A percentile compares a stretch with the other conserved stretches of the same genome.
Evolutionary conservation across 2,329 filamentous ascomycete species (phyloP).

Genomic region (Venturia oleaginea): DNA sequence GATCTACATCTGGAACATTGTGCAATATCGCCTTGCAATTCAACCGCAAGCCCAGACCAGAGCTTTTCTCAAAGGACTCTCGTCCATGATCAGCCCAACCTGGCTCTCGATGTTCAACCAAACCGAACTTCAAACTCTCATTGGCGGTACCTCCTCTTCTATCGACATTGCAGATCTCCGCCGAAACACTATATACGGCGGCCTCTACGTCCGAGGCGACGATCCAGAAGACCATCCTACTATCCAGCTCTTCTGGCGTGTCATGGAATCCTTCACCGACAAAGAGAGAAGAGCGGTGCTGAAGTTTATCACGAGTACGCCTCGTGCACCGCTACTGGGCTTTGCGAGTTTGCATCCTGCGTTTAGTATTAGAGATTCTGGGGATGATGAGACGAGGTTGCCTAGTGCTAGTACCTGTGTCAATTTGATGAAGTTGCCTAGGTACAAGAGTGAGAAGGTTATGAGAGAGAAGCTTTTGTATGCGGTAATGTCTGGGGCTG

Average conservation of each 20-base stretch:
- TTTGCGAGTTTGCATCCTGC: conserved; percentile 76
- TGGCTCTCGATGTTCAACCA: conserved; percentile 99
- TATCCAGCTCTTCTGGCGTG: conserved; percentile 81
- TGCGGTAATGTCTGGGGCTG: conserved; percentile 79
- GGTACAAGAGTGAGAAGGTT: conserved; percentile 57
- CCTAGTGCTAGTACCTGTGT: conserved; percentile 95
- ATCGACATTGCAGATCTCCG: conserved; percentile 85
- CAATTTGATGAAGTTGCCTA: conserved; percentile 84
- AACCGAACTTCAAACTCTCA: conserved; percentile 81
- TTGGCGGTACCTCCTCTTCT: conserved; percentile 76
- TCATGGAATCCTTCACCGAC: conserved; percentile 69
- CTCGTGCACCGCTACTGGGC: conserved; percentile 77
- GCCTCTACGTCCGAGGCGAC: conserved; percentile 81
- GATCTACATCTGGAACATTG: conserved; percentile 89
- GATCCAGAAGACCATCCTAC: conserved; percentile 80
- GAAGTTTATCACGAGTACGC: conserved; percentile 93
- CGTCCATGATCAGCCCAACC: conserved; percentile 76
- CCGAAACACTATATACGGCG: conserved; percentile 75
- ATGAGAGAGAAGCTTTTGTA: conserved; percentile 79
- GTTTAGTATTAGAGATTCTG: conserved; percentile 84
- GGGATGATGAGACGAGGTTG: conserved; percentile 63
- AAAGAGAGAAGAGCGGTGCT: conserved; percentile 74
- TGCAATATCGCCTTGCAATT: conserved; percentile 71
- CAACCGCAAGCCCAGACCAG: conserved; percentile 76
- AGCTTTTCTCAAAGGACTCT: conserved; percentile 79